These are phyloP conservation scores for Galerina sulciceps DNA, from an alignment of 768 basidiomycete genomes.

Conservation along the genomic window DNA sequence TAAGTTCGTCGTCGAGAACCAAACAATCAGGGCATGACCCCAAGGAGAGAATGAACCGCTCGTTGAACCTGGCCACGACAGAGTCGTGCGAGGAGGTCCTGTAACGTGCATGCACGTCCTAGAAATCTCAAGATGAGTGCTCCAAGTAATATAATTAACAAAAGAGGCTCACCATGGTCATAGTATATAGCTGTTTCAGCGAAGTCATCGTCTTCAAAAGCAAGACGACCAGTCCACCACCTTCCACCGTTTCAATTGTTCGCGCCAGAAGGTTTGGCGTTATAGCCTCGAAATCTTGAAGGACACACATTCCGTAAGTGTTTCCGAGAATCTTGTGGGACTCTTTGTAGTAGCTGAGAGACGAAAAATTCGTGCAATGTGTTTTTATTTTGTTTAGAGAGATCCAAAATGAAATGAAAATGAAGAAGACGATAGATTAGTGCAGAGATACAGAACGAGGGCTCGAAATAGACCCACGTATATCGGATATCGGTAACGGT, in stretches of 20 bases:
- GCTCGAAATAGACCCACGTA: constrained; percentile 58
- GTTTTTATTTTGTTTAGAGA: neutral
- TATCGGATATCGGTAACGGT: constrained; percentile 99
- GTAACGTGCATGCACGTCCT: constrained; percentile 97
- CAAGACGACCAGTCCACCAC: constrained; percentile 87
- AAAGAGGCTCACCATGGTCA: constrained; percentile 68
- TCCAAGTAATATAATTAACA: neutral
- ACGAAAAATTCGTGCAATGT: neutral
- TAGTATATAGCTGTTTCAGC: constrained; percentile 87
- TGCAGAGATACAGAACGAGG: neutral
- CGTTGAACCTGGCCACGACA: constrained; percentile 95
- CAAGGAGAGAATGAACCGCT: constrained; percentile 97
- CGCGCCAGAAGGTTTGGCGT: constrained; percentile 96
- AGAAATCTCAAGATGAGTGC: neutral
- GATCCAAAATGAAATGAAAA: neutral
- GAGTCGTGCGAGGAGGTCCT: constrained; percentile 89
- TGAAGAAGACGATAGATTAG: neutral
- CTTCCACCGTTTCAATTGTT: constrained; percentile 98
- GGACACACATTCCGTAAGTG: constrained; percentile 95
- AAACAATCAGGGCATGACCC: constrained; percentile 93
- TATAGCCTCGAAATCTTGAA: constrained; percentile 98
- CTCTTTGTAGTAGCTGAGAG: constrained; percentile 88
- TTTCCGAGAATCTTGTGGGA: constrained; percentile 96
- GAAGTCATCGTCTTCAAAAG: constrained; percentile 96
- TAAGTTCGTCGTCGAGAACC: constrained; percentile 96